Base-by-base conservation (phyloP, 1,284 basidiomycete species). In the Fomes fomentarius region DNA sequence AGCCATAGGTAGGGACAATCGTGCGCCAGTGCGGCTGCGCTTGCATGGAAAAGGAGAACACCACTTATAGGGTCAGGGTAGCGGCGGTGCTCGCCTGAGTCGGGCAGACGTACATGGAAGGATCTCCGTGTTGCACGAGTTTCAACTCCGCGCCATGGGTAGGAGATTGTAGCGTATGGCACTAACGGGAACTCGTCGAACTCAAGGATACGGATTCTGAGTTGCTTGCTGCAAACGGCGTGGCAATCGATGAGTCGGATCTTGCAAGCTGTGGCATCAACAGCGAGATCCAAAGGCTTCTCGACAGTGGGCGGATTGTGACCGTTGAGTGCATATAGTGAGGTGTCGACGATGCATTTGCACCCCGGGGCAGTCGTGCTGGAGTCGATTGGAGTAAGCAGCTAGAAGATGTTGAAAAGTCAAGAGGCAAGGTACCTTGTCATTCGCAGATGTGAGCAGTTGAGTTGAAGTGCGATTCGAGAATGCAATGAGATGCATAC, bases 1-100 rank as follows among this genome's bases (percentile, higher is more conserved):
- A 60, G 45, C 58, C 58, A 60, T 15, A 60, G 47, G 40, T 57
- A 54, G 3, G 28, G 34, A 17, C 47, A 56, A 5, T 34, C 26
- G 26, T 30, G 43, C 24, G 44, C 38, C 8, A 60, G 34, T 2
- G 58, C 17, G 5, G 58, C 55, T 1, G 45, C 40, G 34, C 58
- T 54, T 17, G 48, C 51, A 17, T 60, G 58, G 12, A 17, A 12
- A 22, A 60, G 48, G 35, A 50, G 44, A 26, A 44, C 51, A n/a
- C 47, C 33, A 17, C 48, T 49, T 15, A 57, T 39, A 10, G 58
- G 55, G 28, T 60, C 58, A 34, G 47, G 52, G 21, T 54, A n/a
- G n/a, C n/a, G n/a, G 39, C 35, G 51, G 52, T 24, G 55, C 58
- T 12, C 54, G 55, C 12, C 24, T 19, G 8, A 60, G n/a, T n/a